Evolutionary conservation across 139 green algal species (phyloP), one percentile per base, ranked within the genome.

Genomic region (Raphidocelis subcapitata): DNA sequence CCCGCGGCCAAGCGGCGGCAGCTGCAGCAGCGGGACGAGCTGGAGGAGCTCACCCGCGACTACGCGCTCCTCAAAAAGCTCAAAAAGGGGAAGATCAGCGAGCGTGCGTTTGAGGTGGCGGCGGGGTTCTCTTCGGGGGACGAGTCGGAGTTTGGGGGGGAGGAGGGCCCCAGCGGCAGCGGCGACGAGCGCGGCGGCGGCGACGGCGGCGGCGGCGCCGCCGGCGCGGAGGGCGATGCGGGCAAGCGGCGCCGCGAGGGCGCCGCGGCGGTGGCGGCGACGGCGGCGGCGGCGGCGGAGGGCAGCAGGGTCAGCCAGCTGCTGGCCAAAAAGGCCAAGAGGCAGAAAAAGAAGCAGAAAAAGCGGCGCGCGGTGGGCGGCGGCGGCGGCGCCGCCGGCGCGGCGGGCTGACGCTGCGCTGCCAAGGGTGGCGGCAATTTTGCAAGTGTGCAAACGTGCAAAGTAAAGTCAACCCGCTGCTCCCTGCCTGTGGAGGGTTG

Each of bases 1-100:
- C 83, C 92, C 0, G 87, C 89, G 2, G 81, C 85, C 3, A 97
- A 97, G 82, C 83, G 92, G 56, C 82, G 88, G 23, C 78, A 86
- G 69, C 54, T 92, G 66, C 86, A 94, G 74, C 49, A 60, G 3
- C 79, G 73, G 3, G 80, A 94, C 29, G 94, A 98, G 49, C 26
- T 86, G 18, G 80, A 76, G 14, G 87, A 93, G 32, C 62, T 98
- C 21, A 60, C 88, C 0, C 72, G 87, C 8, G 93, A 98, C 23
- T 96, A 95, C 78, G 51, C 67, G 1, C 74, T 93, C 67, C 75
- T 94, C 36, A 78, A 75, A 10, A 91, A 92, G 76, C 73, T 94
- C 2, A 96, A 94, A 71, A 89, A 87, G 67, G 81, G 79, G 35
- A 82, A 85, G 73, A 85, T 86, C 32, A 82, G 35, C n/a, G 55